Evolutionary conservation across 2,329 filamentous ascomycete species (phyloP).

Genomic region (Xenosphaeropsis pyriputrescens): DNA sequence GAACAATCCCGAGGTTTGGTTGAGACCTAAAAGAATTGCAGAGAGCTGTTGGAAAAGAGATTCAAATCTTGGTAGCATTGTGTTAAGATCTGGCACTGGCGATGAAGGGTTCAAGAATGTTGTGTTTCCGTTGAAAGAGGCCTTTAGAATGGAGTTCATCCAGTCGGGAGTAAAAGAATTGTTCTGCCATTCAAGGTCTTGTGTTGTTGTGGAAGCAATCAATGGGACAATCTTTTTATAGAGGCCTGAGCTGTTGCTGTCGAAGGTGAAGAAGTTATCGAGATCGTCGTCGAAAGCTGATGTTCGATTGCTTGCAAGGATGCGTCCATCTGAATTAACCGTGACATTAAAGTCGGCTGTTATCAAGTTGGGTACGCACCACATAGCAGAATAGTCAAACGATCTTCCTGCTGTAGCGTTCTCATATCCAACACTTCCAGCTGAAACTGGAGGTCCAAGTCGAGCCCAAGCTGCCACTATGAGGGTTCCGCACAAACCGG

Average conservation of each 20-base stretch:
- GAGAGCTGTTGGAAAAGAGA: conserved; percentile 23
- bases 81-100: conserved; percentile 17
- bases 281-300: conserved; percentile 1
- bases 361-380: conserved; percentile 20
- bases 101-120: conserved; percentile 20
- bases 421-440: background rate
- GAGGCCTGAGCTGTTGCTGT: background rate
- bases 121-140: conserved; percentile 14
- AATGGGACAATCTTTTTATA: conserved; percentile 1
- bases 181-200: conserved; percentile 27
- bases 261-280: conserved; percentile 1
- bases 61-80: conserved; percentile 11
- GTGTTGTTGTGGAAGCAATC: background rate
- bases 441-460: conserved; percentile 1
- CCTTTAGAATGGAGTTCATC: conserved; percentile 29
- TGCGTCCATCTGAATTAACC: conserved; percentile 17
- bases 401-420: conserved; percentile 1
- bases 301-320: conserved; percentile 10
- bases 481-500: conserved; percentile 3
- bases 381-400: conserved; percentile 12
- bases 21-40: conserved; percentile 26
- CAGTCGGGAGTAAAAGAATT: conserved; percentile 27
- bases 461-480: conserved; percentile 8
- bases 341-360: conserved; percentile 19
- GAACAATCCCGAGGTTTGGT: conserved; percentile 11